phyloP scores from a whole-genome alignment of 768 basidiomycete genomes.

The Trametes sanguinea region DNA sequence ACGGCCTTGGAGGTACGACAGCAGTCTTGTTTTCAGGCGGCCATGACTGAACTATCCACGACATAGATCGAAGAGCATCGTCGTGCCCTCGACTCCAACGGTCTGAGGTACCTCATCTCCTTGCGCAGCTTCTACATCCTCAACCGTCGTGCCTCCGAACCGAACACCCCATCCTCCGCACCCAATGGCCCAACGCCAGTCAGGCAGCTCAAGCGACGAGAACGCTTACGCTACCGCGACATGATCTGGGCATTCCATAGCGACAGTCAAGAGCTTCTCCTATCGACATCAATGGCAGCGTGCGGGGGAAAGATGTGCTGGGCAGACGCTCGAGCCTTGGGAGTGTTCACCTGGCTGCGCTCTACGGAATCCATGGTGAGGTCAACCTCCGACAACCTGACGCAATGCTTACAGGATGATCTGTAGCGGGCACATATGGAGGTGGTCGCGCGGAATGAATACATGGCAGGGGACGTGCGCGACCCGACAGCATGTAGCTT shows the following conservation, averaged over 20 bases:
- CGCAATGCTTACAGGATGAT: not conserved
- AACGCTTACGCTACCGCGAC: constrained; percentile 88
- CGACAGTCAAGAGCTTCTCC: constrained; percentile 85
- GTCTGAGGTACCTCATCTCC: constrained; percentile 89
- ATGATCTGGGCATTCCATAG: constrained; percentile 98
- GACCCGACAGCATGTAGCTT: constrained; percentile 90
- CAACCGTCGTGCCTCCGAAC: constrained; percentile 60
- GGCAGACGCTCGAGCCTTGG: constrained; percentile 84
- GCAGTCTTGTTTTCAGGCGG: not conserved
- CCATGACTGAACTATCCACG: not conserved
- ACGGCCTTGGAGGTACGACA: constrained; percentile 74
- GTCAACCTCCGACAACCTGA: constrained; percentile 6
- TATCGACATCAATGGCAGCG: constrained; percentile 67
- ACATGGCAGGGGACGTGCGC: constrained; percentile 81
- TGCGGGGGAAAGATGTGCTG: constrained; percentile 88
- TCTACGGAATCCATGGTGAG: constrained; percentile 78
- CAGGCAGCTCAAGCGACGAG: constrained; percentile 58
- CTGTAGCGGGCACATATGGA: constrained; percentile 80
- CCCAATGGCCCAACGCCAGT: constrained; percentile 26
- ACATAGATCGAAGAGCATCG: constrained; percentile 67
- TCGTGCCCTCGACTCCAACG: constrained; percentile 89
- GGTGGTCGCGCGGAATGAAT: constrained; percentile 87
- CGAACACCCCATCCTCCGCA: constrained; percentile 46
- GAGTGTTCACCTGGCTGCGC: constrained; percentile 86
- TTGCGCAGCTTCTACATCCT: constrained; percentile 91